phyloP scores from a whole-genome alignment of 2,329 filamentous ascomycete species.

The Aspergillus sp. region DNA sequence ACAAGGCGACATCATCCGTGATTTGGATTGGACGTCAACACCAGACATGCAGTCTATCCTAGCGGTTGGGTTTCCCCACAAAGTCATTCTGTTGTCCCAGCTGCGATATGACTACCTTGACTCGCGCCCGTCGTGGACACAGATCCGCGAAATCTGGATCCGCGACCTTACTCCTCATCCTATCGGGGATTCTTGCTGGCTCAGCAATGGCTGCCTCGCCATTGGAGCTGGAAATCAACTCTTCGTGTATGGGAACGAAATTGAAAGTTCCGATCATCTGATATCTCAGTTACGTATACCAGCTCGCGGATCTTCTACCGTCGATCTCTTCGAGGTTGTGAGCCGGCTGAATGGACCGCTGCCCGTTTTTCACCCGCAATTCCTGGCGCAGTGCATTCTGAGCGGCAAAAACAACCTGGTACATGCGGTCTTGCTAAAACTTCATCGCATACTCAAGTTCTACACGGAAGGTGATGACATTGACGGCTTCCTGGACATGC shows the following conservation, averaged over 20 bases:
- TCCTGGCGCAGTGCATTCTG: conserved; percentile 82
- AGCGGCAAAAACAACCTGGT: conserved; percentile 74
- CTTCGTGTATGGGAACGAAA: conserved; percentile 77
- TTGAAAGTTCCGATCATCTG: conserved; percentile 64
- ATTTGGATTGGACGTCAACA: conserved; percentile 92
- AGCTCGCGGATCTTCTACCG: conserved; percentile 51
- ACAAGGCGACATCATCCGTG: conserved; percentile 72
- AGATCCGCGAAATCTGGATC: conserved; percentile 79
- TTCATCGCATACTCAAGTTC: conserved; percentile 79
- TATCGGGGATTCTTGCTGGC: conserved; percentile 91
- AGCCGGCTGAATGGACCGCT: conserved; percentile 83
- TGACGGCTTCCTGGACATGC: conserved; percentile 72
- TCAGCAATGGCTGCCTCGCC: conserved; percentile 79
- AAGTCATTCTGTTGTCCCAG: conserved; percentile 78
- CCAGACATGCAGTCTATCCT: conserved; percentile 86
- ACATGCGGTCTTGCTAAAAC: conserved; percentile 68
- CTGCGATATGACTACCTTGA: conserved; percentile 91
- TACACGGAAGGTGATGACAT: conserved; percentile 78
- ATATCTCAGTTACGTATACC: conserved; percentile 58
- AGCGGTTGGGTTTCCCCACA: conserved; percentile 88
- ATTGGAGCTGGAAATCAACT: conserved; percentile 90
- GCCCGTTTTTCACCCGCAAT: conserved; percentile 89
- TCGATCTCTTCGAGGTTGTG: conserved; percentile 79
- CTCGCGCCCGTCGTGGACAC: conserved; percentile 84
- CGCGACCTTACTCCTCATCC: conserved; percentile 82